A percentile compares a stretch with the other conserved stretches of the same genome.
Conservation (phyloP, 2,329 filamentous ascomycete genomes). For the Fusarium anguioides region DNA sequence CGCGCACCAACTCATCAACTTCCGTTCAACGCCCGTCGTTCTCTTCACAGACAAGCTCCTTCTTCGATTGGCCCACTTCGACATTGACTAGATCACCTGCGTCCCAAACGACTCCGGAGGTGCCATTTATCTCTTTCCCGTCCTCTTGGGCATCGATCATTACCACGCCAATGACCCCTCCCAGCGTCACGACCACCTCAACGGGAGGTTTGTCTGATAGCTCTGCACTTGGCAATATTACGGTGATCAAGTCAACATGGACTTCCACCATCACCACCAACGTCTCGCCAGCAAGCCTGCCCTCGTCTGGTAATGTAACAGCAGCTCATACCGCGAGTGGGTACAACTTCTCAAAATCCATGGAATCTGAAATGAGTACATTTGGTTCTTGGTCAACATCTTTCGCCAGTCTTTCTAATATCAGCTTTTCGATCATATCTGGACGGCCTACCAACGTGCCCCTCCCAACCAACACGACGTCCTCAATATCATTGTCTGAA, state of each 20-base stretch:
- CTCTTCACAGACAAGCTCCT: background rate
- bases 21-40: background rate
- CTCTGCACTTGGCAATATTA: constrained; percentile 1
- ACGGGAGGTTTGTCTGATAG: background rate
- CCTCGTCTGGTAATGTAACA: constrained; percentile 10
- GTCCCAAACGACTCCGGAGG: background rate
- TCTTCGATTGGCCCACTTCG: constrained; percentile 34
- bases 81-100: constrained; percentile 13
- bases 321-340: constrained; percentile 19
- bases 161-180: constrained; percentile 22
- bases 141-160: constrained; percentile 14
- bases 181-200: constrained; percentile 5
- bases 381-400: constrained; percentile 7
- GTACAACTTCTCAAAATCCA: constrained; percentile 23
- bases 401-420: background rate
- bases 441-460: constrained; percentile 19
- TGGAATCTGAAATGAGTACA: background rate
- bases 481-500: background rate
- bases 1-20: constrained; percentile 11
- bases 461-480: constrained; percentile 25
- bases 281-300: constrained; percentile 5
- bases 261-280: constrained; percentile 31
- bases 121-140: constrained; percentile 12
- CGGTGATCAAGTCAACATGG: constrained; percentile 18
- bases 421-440: constrained; percentile 24